Evolutionary conservation across 345 rosid genomes (phyloP), one percentile per base, ranked within the genome.

Genomic region (Litchi chinensis): DNA sequence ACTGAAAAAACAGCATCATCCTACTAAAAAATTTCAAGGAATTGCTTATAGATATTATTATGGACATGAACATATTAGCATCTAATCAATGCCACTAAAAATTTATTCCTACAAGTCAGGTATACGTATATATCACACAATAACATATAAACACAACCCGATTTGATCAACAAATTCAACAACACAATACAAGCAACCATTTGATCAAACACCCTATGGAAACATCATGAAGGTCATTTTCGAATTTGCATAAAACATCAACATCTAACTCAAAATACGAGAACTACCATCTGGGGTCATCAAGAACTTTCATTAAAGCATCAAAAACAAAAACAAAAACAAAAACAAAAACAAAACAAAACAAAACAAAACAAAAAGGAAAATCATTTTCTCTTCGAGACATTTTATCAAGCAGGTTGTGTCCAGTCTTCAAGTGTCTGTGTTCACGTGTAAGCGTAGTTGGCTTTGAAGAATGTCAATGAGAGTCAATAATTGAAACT

Each of bases 141-240:
- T 12, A 50, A 50, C 18, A 50, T 50, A 50, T 50, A 50, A 50
- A 32, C 56, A 50, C 15, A 15, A 50, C 16, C 56, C 19, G 15
- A 50, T 77, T 92, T 94, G 37, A 80, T 94, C 79, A 92, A 78
- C 48, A 80, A 81, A 79, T 86, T 92, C 71, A 94, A 82, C 19
- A 94, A 56, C 82, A 91, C 95, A 16, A 92, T 90, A 84, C 96
- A 94, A 80, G 96, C 95, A 76, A 86, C 96, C 83, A 89, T 7
- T 8, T 86, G 89, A 83, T 93, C 93, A 82, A 94, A 93, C 71
- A 94, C 98, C 98, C 82, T 78, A 89, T 59, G 12, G 89, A 60
- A 0, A 93, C 89, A 75, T 93, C 93, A 24, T 81, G 89, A 79
- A 21, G 87, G 87, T 84, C 96, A 82, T 90, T 63, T 89, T 81